Percentiles rank a stretch among this genome's conserved stretches.
These are phyloP conservation scores for Grosmannia clavigera DNA, from an alignment of 2,329 filamentous ascomycete genomes.

Conservation along the genomic window DNA sequence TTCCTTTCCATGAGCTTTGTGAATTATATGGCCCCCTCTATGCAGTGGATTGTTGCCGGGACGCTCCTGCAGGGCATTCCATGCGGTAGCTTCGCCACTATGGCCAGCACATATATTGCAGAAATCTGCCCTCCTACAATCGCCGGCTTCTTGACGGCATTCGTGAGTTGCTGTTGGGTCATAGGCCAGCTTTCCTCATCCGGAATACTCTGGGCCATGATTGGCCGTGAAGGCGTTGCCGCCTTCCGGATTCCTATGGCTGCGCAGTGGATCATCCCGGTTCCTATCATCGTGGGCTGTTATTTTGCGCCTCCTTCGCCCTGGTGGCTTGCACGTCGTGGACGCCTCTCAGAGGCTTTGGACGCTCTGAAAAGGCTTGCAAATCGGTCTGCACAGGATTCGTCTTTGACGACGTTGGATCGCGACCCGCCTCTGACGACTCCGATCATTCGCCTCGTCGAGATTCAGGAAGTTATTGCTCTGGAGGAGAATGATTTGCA, in stretches of 20 bases:
- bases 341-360: conserved; percentile 13
- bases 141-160: conserved; percentile 10
- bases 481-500: conserved; percentile 36
- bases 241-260: conserved; percentile 14
- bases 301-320: conserved; percentile 12
- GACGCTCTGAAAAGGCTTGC: conserved; percentile 5
- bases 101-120: conserved; percentile 13
- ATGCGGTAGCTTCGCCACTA: conserved; percentile 13
- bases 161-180: conserved; percentile 14
- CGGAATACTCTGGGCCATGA: conserved; percentile 11
- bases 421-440: conserved; percentile 19
- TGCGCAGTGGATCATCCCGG: conserved; percentile 11
- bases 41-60: conserved; percentile 11
- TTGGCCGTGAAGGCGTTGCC: conserved; percentile 3
- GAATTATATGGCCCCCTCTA: conserved; percentile 11
- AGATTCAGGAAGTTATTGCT: conserved; percentile 45
- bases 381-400: background rate
- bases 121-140: conserved; percentile 12
- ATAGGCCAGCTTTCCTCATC: conserved; percentile 10
- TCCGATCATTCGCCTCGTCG: conserved; percentile 30
- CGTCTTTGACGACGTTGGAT: background rate
- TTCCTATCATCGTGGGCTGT: conserved; percentile 9
- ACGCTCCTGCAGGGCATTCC: conserved; percentile 13
- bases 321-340: conserved; percentile 24
- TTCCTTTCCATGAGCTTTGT: conserved; percentile 10